phyloP scores from a whole-genome alignment of 495 filamentous ascomycete genomes.

The Neurospora cerealis region DNA sequence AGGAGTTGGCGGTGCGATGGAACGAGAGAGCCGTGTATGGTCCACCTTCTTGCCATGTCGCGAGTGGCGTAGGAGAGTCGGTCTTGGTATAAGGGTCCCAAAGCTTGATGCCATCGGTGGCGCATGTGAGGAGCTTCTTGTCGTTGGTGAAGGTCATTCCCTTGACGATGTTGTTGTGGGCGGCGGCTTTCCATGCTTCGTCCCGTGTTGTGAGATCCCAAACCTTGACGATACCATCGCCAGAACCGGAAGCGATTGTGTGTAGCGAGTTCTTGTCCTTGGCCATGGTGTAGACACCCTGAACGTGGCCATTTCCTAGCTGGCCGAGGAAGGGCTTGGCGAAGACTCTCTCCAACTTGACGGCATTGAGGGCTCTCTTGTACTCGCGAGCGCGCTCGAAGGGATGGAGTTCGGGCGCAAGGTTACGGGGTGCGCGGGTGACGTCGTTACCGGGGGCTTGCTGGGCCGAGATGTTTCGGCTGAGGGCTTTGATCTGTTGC shows the following conservation, averaged over 20 bases:
- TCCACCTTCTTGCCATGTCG: conserved; percentile 71
- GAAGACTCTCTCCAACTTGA: conserved; percentile 93
- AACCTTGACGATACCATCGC: conserved; percentile 84
- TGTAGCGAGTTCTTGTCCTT: conserved; percentile 60
- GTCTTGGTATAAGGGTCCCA: conserved; percentile 78
- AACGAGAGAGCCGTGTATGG: conserved; percentile 80
- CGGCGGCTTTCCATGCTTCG: conserved; percentile 71
- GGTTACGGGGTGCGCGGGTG: conserved; percentile 50
- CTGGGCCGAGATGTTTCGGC: conserved; percentile 62
- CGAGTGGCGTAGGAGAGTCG: conserved; percentile 51
- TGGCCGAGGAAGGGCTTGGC: conserved; percentile 85
- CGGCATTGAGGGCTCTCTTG: conserved; percentile 53
- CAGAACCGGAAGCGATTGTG: conserved; percentile 67
- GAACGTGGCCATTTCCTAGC: conserved; percentile 83
- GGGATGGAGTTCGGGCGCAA: conserved; percentile 87
- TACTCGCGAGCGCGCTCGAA: conserved; percentile 94
- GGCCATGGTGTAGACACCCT: conserved; percentile 72
- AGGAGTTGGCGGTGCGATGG: conserved; percentile 56
- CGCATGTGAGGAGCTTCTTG: conserved; percentile 80
- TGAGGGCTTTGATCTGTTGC: conserved; percentile 79
- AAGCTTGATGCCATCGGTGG: conserved; percentile 78
- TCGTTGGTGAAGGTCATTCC: conserved; percentile 80
- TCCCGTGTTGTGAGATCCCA: conserved; percentile 78
- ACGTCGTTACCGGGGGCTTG: conserved; percentile 71
- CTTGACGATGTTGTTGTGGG: conserved; percentile 78